Percentiles rank a stretch among this genome's conserved stretches.
Conservation (phyloP, 345 rosid genomes). For the Arabidopsis arenosa region DNA sequence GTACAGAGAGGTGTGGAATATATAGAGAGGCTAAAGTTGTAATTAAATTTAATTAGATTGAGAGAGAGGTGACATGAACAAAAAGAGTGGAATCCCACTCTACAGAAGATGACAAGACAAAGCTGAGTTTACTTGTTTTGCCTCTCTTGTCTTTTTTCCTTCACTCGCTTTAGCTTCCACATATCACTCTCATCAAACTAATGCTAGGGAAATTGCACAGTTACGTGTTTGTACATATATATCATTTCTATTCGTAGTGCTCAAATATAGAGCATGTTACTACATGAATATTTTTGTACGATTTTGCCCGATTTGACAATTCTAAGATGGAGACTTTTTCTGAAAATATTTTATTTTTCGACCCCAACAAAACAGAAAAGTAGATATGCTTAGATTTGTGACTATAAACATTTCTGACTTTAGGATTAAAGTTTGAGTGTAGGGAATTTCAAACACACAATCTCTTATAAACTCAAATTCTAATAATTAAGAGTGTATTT, state of each 20-base stretch:
- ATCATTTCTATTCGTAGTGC: constrained; percentile 19
- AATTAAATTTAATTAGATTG: background rate
- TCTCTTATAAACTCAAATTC: background rate
- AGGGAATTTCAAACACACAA: background rate
- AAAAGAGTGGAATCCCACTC: constrained; percentile 35
- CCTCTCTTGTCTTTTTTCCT: constrained; percentile 29
- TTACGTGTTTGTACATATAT: constrained; percentile 37
- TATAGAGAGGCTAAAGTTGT: constrained; percentile 36
- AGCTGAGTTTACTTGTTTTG: constrained; percentile 41
- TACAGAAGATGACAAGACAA: constrained; percentile 36
- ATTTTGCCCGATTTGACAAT: constrained; percentile 42
- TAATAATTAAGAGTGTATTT: background rate
- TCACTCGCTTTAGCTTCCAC: constrained; percentile 30
- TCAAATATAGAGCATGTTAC: constrained; percentile 32
- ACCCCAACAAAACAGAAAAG: constrained; percentile 13
- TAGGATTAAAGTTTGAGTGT: background rate
- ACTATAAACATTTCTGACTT: too few species aligned
- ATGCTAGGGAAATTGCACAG: constrained; percentile 18
- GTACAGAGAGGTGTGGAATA: constrained; percentile 31
- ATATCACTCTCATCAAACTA: constrained; percentile 19
- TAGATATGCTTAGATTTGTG: background rate
- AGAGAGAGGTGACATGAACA: constrained; percentile 38
- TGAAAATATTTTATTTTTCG: constrained; percentile 7
- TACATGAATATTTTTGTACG: constrained; percentile 29
- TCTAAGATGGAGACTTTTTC: constrained; percentile 22